Base-by-base conservation (phyloP, 164 flowering plant species). In the Annona squamosa region DNA sequence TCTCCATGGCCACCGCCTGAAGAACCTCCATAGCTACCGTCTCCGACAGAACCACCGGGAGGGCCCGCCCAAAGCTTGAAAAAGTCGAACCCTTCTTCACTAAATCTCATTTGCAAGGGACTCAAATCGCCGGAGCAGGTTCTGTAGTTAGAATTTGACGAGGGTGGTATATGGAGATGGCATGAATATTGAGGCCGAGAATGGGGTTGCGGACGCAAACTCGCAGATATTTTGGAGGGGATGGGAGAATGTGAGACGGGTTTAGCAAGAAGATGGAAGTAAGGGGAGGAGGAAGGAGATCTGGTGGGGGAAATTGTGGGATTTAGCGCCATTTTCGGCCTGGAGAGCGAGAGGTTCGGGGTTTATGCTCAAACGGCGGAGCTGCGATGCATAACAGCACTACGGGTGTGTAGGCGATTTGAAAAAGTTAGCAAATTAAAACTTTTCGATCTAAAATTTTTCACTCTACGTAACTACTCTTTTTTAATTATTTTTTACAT, bases 1-100 rank as follows among this genome's bases (percentile, higher is more conserved):
- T 76, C 79, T 0, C 88, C 88, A 62, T 67, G 88, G 10, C 91
- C 79, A 0, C 87, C 88, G 62, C 69, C 89, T 4, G 72, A 70
- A 46, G 73, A 75, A 46, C 84, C 85, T 17, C 91, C 87, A 75
- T 72, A 69, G 2, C 85, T 81, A 42, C 74, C 85, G 44, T 61
- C 6, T 9, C 89, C 88, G 10, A 85, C 87, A 19, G 75, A 72
- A 16, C 87, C 86, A 6, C 80, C 87, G 64, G 63, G 86, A 2
- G 88, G 82, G 64, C 68, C 84, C 0, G 90, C 85, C 16, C 76
- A 84, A 69, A 87, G 69, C 45, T 84, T 83, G 71, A 78, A 75
- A 70, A 12, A 46, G 45, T 78, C 78, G 6, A 68, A 45, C 48
- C 79, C 78, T 76, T 77, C 5, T 44, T 46, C 65, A 64, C 69